These are phyloP conservation scores for Perkinsus marinus DNA, from an alignment of 169 alveolate species.

Conservation along the genomic window DNA sequence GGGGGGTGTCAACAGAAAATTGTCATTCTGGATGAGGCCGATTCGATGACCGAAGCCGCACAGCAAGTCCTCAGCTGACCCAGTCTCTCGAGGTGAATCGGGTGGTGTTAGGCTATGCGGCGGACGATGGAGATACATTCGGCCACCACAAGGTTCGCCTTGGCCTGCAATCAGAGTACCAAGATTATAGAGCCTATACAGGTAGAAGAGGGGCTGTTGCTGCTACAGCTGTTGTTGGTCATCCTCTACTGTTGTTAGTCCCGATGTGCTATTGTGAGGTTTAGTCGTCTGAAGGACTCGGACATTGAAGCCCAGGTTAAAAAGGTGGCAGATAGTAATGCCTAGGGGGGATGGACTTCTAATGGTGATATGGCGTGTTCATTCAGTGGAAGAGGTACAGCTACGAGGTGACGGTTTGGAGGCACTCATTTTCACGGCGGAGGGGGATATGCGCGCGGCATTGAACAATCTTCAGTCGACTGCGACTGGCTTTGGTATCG, in stretches of 20 bases:
- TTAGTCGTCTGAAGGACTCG: constrained; percentile 80
- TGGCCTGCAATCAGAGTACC: constrained; percentile 96
- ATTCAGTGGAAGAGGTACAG: constrained; percentile 38
- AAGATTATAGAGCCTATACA: constrained; percentile 97
- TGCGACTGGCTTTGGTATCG: constrained; percentile 78
- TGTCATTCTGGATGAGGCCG: constrained; percentile 98
- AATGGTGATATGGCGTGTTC: no score
- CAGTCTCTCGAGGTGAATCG: background rate
- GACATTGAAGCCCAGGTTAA: constrained; percentile 35
- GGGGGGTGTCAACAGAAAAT: constrained; percentile 79
- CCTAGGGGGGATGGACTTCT: no score
- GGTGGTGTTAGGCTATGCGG: constrained; percentile 72
- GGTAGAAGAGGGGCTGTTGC: background rate
- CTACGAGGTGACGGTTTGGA: constrained; percentile 77
- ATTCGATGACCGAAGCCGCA: constrained; percentile 98
- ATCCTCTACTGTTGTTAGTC: constrained; percentile 20
- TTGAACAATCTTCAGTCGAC: constrained; percentile 90
- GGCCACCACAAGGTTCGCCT: constrained; percentile 91
- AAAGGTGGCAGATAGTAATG: no score
- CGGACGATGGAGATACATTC: constrained; percentile 93
- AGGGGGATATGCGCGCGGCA: constrained; percentile 81
- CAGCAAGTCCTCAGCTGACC: constrained; percentile 55
- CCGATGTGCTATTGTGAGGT: constrained; percentile 95
- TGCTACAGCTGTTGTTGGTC: no score
- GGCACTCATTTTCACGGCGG: constrained; percentile 89